phyloP scores from a whole-genome alignment of 768 basidiomycete genomes.

The Hygrophorus pudorinus region DNA sequence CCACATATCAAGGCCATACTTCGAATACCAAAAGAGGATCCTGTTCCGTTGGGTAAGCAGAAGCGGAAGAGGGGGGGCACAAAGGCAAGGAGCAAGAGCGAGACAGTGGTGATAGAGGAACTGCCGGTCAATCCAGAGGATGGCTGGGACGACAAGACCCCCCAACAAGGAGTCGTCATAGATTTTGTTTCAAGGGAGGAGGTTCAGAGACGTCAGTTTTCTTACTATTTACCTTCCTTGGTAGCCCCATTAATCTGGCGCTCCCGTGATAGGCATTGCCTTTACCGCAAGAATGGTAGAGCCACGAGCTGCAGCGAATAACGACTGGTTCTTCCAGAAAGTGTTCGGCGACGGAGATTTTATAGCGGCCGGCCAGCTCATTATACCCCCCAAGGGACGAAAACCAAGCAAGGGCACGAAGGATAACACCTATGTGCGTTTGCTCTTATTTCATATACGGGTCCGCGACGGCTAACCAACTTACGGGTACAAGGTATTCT shows the following conservation, averaged over 20 bases:
- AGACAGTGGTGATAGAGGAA: constrained; percentile 1
- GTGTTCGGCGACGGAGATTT: constrained; percentile 87
- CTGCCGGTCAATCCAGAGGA: constrained; percentile 39
- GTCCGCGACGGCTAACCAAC: neutral
- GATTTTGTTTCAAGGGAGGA: constrained; percentile 56
- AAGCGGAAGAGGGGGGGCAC: constrained; percentile 24
- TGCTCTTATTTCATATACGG: neutral
- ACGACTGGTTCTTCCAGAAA: constrained; percentile 80
- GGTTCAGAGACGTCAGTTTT: constrained; percentile 57
- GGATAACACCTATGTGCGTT: constrained; percentile 85
- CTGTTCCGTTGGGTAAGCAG: constrained; percentile 17
- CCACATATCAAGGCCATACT: constrained; percentile 64
- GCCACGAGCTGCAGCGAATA: constrained; percentile 48
- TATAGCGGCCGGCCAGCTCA: constrained; percentile 82
- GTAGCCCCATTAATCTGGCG: neutral
- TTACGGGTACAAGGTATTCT: constrained; percentile 32
- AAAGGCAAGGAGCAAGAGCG: constrained; percentile 20
- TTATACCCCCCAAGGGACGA: constrained; percentile 65
- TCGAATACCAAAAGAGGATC: constrained; percentile 34
- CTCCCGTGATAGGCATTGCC: constrained; percentile 50
- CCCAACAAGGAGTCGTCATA: constrained; percentile 52
- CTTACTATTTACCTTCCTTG: constrained; percentile 6
- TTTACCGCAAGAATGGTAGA: constrained; percentile 63
- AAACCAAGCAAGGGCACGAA: constrained; percentile 86
- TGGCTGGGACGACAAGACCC: constrained; percentile 82